These are phyloP conservation scores for Nakataea oryzae DNA, from an alignment of 2,329 filamentous ascomycete species.

Conservation along the genomic window DNA sequence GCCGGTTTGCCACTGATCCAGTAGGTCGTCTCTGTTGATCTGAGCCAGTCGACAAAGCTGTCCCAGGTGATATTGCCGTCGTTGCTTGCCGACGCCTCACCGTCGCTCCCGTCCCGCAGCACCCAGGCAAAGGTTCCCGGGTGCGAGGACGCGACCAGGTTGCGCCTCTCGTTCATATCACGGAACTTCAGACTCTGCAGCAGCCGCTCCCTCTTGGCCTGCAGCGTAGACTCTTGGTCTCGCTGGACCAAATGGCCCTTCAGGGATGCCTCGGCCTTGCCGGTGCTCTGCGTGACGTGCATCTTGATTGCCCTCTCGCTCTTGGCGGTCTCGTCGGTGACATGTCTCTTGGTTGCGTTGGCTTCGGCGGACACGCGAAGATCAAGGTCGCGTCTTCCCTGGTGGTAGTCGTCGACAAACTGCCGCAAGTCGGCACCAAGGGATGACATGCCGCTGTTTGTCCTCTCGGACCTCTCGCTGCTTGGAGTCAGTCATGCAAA, in stretches of 20 bases:
- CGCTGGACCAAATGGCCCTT: background rate
- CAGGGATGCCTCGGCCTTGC: background rate
- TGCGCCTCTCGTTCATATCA: constrained; percentile 9
- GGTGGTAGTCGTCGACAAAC: background rate
- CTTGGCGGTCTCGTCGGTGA: background rate
- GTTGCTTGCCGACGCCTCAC: background rate
- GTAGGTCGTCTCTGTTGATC: constrained; percentile 8
- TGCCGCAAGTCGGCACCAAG: background rate
- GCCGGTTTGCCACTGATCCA: constrained; percentile 22
- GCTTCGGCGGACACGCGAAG: background rate
- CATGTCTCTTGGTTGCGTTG: background rate
- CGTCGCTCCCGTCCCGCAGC: background rate
- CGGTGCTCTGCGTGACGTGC: background rate
- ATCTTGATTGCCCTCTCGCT: background rate
- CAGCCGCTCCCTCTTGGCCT: constrained; percentile 2
- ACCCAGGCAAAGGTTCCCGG: constrained; percentile 1
- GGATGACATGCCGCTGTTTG: background rate
- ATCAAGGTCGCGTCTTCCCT: background rate
- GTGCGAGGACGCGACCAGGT: constrained; percentile 5
- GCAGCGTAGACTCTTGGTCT: background rate
- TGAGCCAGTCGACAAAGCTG: constrained; percentile 1
- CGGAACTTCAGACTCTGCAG: constrained; percentile 8
- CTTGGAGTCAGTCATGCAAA: background rate
- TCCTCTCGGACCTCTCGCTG: background rate
- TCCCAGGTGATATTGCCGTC: background rate